Base-by-base conservation (phyloP, 2,329 filamentous ascomycete species). In the Zelopaecilomyces penicillatus region DNA sequence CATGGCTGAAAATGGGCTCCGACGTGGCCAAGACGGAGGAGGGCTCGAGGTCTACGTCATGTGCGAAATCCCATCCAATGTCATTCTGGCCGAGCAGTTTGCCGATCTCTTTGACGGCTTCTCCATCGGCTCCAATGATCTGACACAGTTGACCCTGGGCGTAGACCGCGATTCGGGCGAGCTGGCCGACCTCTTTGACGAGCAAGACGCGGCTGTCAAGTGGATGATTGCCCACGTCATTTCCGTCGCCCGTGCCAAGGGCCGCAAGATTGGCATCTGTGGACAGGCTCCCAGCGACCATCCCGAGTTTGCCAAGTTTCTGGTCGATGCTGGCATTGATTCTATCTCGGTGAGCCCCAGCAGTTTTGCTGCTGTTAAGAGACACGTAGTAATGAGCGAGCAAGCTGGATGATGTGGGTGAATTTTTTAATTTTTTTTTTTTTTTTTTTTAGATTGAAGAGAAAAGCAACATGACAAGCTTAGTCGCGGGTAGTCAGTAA, bases 11-110 rank as follows among this genome's bases (percentile, higher is more conserved):
- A 61, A 67, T 40, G 64, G 65, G 2, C 61, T 67, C n/a, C 45
- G 41, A 41, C 58, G 65, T 8, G 63, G 64, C 10, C 57, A 63
- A 37, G 52, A 59, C 2, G 63, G 62, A 5, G n/a, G n/a, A n/a
- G n/a, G n/a, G n/a, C 54, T 67, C 5, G 43, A 64, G 44, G 60
- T 67, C 35, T 67, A 67, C 42, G 60, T 66, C 37, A 68, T 68
- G 64, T 66, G 64, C 46, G 64, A 67, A 51, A 68, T 68, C 27
- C 65, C 64, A 0, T 64, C 63, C 9, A 67, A 67, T 35, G 62
- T 66, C 11, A 66, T 68, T 35, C 50, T 66, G 6, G 65, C 64
- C 1, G 54, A 48, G 1, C 40, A 57, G 28, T 68, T 68, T 45
- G 52, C 59, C 1, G 45, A 61, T n/a, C 48, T 61, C 42, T 67